Base-by-base conservation (phyloP, 2,329 filamentous ascomycete genomes). In the Hypoxylon sp. region DNA sequence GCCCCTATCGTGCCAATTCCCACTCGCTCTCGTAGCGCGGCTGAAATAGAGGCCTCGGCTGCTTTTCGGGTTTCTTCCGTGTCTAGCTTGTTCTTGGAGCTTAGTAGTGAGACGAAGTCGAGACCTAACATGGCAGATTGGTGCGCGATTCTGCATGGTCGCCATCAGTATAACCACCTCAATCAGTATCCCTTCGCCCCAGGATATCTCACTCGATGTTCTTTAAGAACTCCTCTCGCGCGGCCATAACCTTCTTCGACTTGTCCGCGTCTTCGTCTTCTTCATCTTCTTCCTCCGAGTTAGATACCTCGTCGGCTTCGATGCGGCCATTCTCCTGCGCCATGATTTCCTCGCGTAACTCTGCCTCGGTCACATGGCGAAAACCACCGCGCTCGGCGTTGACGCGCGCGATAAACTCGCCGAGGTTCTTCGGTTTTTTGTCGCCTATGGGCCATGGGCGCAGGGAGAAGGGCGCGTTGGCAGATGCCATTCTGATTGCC, bases 361-460 rank as follows among this genome's bases (percentile, higher is more conserved):
- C 85, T 53, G 88, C 85, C 77, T 97, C 92, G 52, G 89, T 92
- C 69, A 98, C 84, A 71, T 90, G 85, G 63, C 93, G 90, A 76
- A 98, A 96, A 23, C 93, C 92, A 12, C 92, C 93, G 65, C 91
- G 90, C 74, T 96, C 90, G 45, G 82, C 79, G 71, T 94, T 91
- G 74, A 97, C 90, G 70, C 94, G 93, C 62, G 86, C 82, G 71
- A 97, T 93, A 71, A 95, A 90, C 48, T 91, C 86, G 61, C 87
- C 83, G n/a, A 97, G 83, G 48, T 84, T 86, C 75, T 86, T 87
- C 30, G 85, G 84, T 74, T 82, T 83, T 74, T 81, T 86, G 80
- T 82, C 85, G 73, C 80, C 83, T 69, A 84, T 81, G 14, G 90
- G 87, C 82, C 85, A 87, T 43, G 91, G 87, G 61, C 87, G 87